phyloP scores from a whole-genome alignment of 306 rosid species.

The Urtica urens region DNA sequence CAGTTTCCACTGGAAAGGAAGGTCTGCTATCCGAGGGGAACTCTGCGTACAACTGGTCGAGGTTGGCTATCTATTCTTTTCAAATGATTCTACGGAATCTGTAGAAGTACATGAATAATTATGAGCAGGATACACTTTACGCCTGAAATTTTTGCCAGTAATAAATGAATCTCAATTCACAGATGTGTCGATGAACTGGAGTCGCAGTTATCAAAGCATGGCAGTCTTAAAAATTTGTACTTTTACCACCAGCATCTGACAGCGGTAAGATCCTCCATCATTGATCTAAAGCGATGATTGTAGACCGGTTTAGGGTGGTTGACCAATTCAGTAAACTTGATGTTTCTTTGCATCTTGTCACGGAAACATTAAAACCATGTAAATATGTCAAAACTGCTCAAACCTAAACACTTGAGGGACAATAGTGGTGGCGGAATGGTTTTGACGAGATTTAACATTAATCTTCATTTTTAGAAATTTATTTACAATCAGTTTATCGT shows the following conservation, averaged over 20 bases:
- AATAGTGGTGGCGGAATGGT: no score
- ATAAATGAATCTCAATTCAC: conserved; percentile 13
- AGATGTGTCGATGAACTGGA: conserved; percentile 96
- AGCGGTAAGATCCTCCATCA: conserved; percentile 51
- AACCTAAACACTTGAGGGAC: no score
- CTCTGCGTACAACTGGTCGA: conserved; percentile 96
- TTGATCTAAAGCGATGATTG: no score
- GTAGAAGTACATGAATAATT: not conserved
- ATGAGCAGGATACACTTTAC: not conserved
- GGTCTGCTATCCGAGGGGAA: conserved; percentile 91
- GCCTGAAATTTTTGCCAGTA: not conserved
- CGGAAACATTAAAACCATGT: no score
- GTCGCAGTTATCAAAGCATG: conserved; percentile 79
- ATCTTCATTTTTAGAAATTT: no score
- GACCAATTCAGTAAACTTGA: no score
- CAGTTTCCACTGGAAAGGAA: conserved; percentile 95
- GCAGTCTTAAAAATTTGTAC: conserved; percentile 83
- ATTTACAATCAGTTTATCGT: no score
- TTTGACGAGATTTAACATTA: no score
- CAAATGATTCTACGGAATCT: not conserved
- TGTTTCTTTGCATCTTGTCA: no score
- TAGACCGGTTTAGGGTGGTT: no score
- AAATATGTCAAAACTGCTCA: no score
- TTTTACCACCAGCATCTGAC: conserved; percentile 96
- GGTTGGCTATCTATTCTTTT: conserved; percentile 30